Conservation (phyloP, 768 basidiomycete genomes). For the Mycena galopus region DNA sequence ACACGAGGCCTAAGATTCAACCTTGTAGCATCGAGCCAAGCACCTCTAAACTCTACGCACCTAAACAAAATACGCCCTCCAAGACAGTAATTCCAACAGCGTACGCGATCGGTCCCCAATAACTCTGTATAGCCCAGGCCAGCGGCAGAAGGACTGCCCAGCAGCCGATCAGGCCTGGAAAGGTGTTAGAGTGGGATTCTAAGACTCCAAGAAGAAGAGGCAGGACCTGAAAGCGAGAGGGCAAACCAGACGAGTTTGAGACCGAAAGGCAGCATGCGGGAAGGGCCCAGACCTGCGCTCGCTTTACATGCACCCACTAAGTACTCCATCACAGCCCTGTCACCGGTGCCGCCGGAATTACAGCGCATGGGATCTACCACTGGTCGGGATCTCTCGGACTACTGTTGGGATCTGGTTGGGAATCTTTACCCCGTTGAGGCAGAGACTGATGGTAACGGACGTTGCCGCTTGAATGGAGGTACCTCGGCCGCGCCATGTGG, state of each 20-base stretch:
- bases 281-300: not conserved
- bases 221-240: constrained; percentile 32
- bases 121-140: constrained; percentile 26
- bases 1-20: constrained; percentile 21
- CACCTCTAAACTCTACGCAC: not conserved
- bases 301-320: constrained; percentile 10
- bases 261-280: constrained; percentile 35
- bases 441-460: constrained; percentile 5
- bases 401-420: no score
- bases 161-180: constrained; percentile 36
- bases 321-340: not conserved
- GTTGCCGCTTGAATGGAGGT: constrained; percentile 16
- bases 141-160: constrained; percentile 38
- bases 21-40: not conserved
- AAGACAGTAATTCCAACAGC: constrained; percentile 28
- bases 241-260: constrained; percentile 37
- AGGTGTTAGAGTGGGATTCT: not conserved
- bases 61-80: constrained; percentile 31
- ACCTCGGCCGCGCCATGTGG: constrained; percentile 14
- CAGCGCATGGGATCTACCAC: constrained; percentile 2
- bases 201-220: not conserved
- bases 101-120: constrained; percentile 34
- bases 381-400: no score
- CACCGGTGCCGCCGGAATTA: constrained; percentile 24
- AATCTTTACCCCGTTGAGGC: not conserved